Evolutionary conservation across 805 yeast genomes (phyloP).

Genomic region (Zygoascus biomembranicola): DNA sequence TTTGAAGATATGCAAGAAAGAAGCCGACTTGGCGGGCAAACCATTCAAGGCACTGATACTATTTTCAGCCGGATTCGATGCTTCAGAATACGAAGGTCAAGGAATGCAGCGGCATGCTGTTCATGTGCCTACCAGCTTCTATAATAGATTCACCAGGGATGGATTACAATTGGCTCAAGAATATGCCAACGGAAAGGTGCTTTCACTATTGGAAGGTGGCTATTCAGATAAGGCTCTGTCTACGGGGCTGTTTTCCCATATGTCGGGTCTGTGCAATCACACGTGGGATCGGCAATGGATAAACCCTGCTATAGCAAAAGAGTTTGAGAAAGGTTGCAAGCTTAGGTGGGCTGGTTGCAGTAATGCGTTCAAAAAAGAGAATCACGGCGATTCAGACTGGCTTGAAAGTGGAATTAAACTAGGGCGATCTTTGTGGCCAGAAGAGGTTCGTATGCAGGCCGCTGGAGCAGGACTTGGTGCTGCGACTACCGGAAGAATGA

Average conservation of each 20-base stretch:
- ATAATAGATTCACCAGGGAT: slow-evolving; percentile 63
- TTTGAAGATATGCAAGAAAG: slow-evolving; percentile 25
- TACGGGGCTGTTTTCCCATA: slow-evolving; percentile 72
- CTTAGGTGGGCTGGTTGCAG: slow-evolving; percentile 51
- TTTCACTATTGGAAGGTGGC: slow-evolving; percentile 78
- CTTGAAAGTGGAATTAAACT: slow-evolving; percentile 22
- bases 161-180: slow-evolving; percentile 59
- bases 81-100: slow-evolving; percentile 72
- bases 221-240: slow-evolving; percentile 74
- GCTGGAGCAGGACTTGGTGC: slow-evolving; percentile 8
- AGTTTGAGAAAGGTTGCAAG: slow-evolving; percentile 59
- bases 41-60: slow-evolving; percentile 52
- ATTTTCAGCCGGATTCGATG: slow-evolving; percentile 86
- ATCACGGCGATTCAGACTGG: slow-evolving; percentile 10
- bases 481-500: slow-evolving; percentile 13
- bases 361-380: neutral
- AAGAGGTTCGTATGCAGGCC: slow-evolving; percentile 12
- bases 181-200: slow-evolving; percentile 50
- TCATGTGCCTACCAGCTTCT: slow-evolving; percentile 74
- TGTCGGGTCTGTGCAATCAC: slow-evolving; percentile 56
- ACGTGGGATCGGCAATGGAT: slow-evolving; percentile 63
- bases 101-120: slow-evolving; percentile 81
- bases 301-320: slow-evolving; percentile 50
- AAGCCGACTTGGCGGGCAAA: slow-evolving; percentile 24
- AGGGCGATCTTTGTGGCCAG: slow-evolving; percentile 27